phyloP scores from a whole-genome alignment of 2,329 filamentous ascomycete species.

The Neonectria neomacrospora region DNA sequence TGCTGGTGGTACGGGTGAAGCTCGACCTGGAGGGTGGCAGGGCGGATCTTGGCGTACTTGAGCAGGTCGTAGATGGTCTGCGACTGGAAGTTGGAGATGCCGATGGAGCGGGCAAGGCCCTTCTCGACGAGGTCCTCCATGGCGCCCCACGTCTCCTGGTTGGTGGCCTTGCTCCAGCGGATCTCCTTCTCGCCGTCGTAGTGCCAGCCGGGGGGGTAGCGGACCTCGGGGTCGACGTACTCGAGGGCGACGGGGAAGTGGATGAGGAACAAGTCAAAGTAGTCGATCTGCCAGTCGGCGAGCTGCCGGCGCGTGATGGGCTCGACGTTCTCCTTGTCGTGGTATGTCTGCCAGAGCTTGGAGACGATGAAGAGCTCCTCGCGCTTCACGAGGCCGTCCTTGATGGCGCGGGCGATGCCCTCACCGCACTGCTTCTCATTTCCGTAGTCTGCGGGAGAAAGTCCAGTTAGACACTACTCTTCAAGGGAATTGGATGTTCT shows the following conservation, averaged over 20 bases:
- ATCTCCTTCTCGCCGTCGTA: constrained; percentile 72
- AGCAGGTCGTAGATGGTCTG: constrained; percentile 82
- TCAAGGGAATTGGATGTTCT: not conserved
- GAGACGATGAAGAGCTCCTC: constrained; percentile 92
- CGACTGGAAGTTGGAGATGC: constrained; percentile 85
- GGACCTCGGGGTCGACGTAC: constrained; percentile 82
- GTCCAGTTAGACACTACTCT: not conserved
- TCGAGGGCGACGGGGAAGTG: constrained; percentile 91
- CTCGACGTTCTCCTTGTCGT: constrained; percentile 81
- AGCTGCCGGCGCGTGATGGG: constrained; percentile 81
- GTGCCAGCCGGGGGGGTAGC: constrained; percentile 84
- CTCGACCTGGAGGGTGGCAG: constrained; percentile 86
- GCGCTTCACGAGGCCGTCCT: constrained; percentile 83
- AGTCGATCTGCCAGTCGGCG: constrained; percentile 84
- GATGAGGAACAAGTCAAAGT: constrained; percentile 90
- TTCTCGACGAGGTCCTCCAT: constrained; percentile 80
- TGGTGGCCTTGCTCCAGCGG: constrained; percentile 73
- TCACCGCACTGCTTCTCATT: constrained; percentile 84
- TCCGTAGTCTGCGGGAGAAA: constrained; percentile 74
- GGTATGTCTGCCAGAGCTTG: constrained; percentile 95
- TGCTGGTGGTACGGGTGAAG: constrained; percentile 91
- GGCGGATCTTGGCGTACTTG: constrained; percentile 78
- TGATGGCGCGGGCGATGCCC: constrained; percentile 81
- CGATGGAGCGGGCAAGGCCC: constrained; percentile 77
- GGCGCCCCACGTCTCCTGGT: constrained; percentile 84